phyloP scores from a whole-genome alignment of 2,329 filamentous ascomycete genomes.

The Penicillium brasilianum region DNA sequence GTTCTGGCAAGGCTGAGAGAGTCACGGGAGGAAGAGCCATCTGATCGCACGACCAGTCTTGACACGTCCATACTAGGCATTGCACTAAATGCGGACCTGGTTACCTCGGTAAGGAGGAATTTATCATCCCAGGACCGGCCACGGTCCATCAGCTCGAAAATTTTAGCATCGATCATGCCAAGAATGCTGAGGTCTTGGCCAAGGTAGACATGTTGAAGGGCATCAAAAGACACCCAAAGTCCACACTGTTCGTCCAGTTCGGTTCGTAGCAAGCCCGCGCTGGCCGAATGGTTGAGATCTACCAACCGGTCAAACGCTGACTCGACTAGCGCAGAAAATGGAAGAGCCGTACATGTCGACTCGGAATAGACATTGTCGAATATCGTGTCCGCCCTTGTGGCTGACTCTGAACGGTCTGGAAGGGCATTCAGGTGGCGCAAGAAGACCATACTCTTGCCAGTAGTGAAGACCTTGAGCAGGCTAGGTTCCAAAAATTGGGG shows the following conservation, averaged over 20 bases:
- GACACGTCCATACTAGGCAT: slow-evolving; percentile 62
- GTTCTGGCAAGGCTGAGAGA: slow-evolving; percentile 59
- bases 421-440: slow-evolving; percentile 69
- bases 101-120: slow-evolving; percentile 78
- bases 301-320: slow-evolving; percentile 77
- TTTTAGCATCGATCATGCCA: slow-evolving; percentile 66
- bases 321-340: slow-evolving; percentile 70
- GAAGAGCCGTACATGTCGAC: slow-evolving; percentile 36
- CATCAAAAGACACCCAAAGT: slow-evolving; percentile 67
- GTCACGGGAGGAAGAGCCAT: slow-evolving; percentile 47
- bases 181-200: slow-evolving; percentile 74
- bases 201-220: slow-evolving; percentile 75
- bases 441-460: slow-evolving; percentile 86
- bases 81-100: slow-evolving; percentile 70
- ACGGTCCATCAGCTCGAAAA: slow-evolving; percentile 77
- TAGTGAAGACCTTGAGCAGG: slow-evolving; percentile 75
- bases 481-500: slow-evolving; percentile 76
- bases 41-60: slow-evolving; percentile 64
- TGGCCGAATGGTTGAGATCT: slow-evolving; percentile 71
- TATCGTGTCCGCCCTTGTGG: slow-evolving; percentile 40
- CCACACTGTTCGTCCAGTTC: slow-evolving; percentile 72
- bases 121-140: slow-evolving; percentile 74
- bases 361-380: slow-evolving; percentile 45
- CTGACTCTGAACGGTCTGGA: slow-evolving; percentile 37
- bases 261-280: slow-evolving; percentile 68